phyloP scores from a whole-genome alignment of 345 rosid species.

The Nephelium lappaceum region DNA sequence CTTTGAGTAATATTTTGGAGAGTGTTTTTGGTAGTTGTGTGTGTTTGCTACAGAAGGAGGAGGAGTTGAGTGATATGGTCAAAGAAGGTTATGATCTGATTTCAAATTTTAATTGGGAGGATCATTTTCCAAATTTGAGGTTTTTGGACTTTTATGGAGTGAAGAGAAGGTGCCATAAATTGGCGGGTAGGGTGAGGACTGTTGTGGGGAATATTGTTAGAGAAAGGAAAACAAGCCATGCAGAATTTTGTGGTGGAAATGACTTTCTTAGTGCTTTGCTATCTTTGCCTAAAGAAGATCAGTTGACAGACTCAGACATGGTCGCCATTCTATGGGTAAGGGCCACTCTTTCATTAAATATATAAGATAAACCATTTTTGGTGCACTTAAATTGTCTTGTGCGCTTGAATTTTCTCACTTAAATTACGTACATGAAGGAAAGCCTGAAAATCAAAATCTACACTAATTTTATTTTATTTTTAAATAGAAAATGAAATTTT shows the following conservation, averaged over 20 bases:
- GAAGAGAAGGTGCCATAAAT: conserved; percentile 51
- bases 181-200: conserved; percentile 43
- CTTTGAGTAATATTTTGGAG: conserved; percentile 49
- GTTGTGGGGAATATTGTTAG: conserved; percentile 46
- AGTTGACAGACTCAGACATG: conserved; percentile 49
- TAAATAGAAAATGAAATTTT: no score
- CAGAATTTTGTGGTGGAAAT: conserved; percentile 17
- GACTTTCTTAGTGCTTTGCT: conserved; percentile 61
- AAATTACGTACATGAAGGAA: no score
- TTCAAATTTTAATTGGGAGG: conserved; percentile 52
- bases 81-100: conserved; percentile 63
- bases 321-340: conserved; percentile 68
- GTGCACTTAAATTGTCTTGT: no score
- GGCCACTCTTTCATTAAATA: not conserved
- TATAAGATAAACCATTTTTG: no score
- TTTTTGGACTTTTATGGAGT: conserved; percentile 62
- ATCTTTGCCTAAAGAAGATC: conserved; percentile 56
- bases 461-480: no score
- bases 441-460: no score
- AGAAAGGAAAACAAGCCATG: conserved; percentile 29
- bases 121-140: conserved; percentile 45
- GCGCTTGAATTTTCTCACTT: no score
- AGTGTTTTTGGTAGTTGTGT: conserved; percentile 52
- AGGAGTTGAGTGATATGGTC: conserved; percentile 45
- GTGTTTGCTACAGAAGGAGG: not conserved